A percentile compares a stretch with the other conserved stretches of the same genome.
Evolutionary conservation across 202 grass and related monocot genomes (phyloP).

Genomic region (Thinopyrum obtusiflorum): DNA sequence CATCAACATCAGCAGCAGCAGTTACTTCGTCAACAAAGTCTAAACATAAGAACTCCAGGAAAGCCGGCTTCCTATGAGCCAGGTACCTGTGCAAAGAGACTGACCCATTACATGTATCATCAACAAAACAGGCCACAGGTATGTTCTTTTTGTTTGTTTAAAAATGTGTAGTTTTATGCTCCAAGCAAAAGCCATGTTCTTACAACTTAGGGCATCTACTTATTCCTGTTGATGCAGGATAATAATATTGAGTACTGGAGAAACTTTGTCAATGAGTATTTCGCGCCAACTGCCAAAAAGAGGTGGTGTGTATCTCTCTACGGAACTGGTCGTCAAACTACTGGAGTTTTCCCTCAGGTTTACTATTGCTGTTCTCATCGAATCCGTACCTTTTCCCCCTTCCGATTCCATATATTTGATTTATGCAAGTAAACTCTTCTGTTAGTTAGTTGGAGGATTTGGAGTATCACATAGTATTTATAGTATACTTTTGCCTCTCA

Average conservation of each 20-base stretch:
- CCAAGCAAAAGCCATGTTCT: background rate
- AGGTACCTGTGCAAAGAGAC: constrained; percentile 83
- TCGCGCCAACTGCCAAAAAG: constrained; percentile 87
- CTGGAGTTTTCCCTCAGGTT: constrained; percentile 97
- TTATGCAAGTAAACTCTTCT: background rate
- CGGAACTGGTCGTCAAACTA: constrained; percentile 90
- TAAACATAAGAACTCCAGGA: constrained; percentile 50
- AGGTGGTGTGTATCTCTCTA: constrained; percentile 99
- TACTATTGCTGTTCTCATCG: constrained; percentile 27
- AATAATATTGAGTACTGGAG: constrained; percentile 99
- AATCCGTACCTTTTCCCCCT: background rate
- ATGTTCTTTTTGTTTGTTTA: constrained; percentile 13
- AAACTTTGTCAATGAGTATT: constrained; percentile 93
- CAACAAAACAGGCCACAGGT: constrained; percentile 90
- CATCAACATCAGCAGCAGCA: constrained; percentile 61
- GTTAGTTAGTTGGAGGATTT: background rate
- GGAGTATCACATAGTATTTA: background rate
- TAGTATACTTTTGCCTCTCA: constrained; percentile 15
- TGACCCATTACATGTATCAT: constrained; percentile 96
- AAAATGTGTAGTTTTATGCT: background rate
- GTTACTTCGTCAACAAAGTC: constrained; percentile 62
- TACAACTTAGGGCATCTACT: constrained; percentile 12
- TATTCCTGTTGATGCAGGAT: constrained; percentile 54
- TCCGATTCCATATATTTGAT: background rate
- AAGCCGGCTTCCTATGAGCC: constrained; percentile 71